Evolutionary conservation across 306 rosid species (phyloP), one percentile per base, ranked within the genome.

Genomic region (Sesbania bispinosa): DNA sequence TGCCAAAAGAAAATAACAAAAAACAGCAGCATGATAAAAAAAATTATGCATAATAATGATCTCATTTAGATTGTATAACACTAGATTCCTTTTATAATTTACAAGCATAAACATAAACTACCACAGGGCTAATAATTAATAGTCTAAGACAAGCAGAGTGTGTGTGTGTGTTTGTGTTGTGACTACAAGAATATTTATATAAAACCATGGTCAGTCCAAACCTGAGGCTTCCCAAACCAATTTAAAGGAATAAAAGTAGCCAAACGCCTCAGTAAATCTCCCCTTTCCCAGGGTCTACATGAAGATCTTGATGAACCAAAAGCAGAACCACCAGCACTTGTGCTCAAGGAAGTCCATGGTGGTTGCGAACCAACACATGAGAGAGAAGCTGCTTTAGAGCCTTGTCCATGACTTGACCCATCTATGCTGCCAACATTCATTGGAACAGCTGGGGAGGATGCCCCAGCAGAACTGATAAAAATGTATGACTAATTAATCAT

Each of bases 211-310:
- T 54, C 76, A 77, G 67, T 74, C 67, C 85, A 83, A 84, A 95
- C 99, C 99, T 95, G 88, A 15, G 97, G 96, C 77, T 89, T 95
- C 32, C 90, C 93, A 69, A 80, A 75, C 99, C 99, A 95, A 75
- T 89, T 88, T 32, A 78, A 82, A 62, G 96, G 97, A 76, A 78
- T 84, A 80, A 88, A 95, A 6, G 97, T 89, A 66, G 96, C 96
- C 87, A 95, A 84, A 48, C 99, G 97, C 85, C 97, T 90, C 62
- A 91, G 75, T 69, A 95, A 84, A 86, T 95, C 99, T 67, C 96
- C 99, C 81, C 99, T 83, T 81, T 95, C 99, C 97, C 97, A 95
- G 36, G 99, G 99, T 67, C 97, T 86, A 82, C 97, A 94, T 1
- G 96, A 90, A 52, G 80, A 84, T 64, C 88, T 84, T 26, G 96